Conservation (phyloP, 2,329 filamentous ascomycete genomes). For the Diaporthe sp. region DNA sequence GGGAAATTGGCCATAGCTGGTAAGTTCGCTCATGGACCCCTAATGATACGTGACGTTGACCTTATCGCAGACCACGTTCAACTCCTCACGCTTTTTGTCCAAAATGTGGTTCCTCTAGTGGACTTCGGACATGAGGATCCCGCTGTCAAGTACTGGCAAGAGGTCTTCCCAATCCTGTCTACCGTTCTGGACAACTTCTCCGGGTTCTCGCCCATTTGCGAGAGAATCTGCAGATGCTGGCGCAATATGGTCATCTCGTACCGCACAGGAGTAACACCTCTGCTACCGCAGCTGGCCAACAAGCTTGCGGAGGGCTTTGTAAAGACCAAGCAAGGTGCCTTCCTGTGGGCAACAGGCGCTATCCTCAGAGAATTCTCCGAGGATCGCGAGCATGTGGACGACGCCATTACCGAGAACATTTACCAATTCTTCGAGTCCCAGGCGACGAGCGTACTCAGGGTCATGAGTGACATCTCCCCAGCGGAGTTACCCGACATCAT, state of each 20-base stretch:
- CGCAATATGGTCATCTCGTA: conserved; percentile 97
- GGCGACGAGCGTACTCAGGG: conserved; percentile 87
- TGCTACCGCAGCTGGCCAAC: conserved; percentile 87
- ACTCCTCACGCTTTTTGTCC: conserved; percentile 89
- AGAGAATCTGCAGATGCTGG: conserved; percentile 95
- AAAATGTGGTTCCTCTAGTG: conserved; percentile 80
- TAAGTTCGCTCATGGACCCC: conserved; percentile 49
- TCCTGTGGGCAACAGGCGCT: conserved; percentile 97
- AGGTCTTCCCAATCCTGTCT: conserved; percentile 88
- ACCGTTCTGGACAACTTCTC: conserved; percentile 91
- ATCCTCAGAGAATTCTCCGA: conserved; percentile 96
- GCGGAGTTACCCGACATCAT: conserved; percentile 84
- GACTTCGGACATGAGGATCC: conserved; percentile 81
- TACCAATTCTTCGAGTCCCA: conserved; percentile 97
- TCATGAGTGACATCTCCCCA: conserved; percentile 84
- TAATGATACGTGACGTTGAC: conserved; percentile 34
- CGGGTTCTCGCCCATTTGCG: conserved; percentile 86
- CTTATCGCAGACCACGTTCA: conserved; percentile 80
- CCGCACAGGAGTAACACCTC: conserved; percentile 85
- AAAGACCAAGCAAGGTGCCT: conserved; percentile 90
- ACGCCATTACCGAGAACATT: conserved; percentile 84
- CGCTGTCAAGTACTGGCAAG: conserved; percentile 94
- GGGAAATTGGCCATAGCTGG: conserved; percentile 87
- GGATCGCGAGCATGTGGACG: conserved; percentile 85
- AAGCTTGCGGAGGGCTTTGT: conserved; percentile 89